Conservation (phyloP, 148 eudicot genomes). For the Nyssa sinensis region DNA sequence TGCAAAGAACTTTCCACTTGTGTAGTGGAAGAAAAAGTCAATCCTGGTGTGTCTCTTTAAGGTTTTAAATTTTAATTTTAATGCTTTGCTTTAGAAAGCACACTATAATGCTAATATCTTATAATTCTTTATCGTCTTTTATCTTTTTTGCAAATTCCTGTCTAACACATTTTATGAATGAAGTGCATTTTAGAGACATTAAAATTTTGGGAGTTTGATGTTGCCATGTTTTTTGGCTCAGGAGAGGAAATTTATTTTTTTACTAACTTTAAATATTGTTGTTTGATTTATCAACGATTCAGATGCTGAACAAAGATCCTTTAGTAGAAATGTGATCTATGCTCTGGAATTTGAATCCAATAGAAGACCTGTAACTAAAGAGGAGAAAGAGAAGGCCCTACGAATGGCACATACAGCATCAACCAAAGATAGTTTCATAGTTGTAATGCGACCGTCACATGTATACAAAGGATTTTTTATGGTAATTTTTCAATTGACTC, state of each 20-base stretch:
- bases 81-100: too few relatives aligned
- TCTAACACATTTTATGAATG: too few relatives aligned
- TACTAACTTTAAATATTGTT: not conserved
- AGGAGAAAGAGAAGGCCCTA: conserved; percentile 28
- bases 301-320: not conserved
- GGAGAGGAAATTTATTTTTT: too few relatives aligned
- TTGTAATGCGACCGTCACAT: conserved; percentile 33
- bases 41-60: conserved; percentile 1
- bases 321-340: not conserved
- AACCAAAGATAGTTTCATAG: conserved; percentile 21
- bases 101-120: too few relatives aligned
- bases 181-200: too few relatives aligned
- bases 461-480: conserved; percentile 36
- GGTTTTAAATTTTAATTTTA: too few relatives aligned
- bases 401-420: conserved; percentile 27
- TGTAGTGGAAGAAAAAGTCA: not conserved
- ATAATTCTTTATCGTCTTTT: too few relatives aligned
- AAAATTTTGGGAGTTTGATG: too few relatives aligned
- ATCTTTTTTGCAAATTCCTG: too few relatives aligned
- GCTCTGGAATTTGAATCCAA: conserved; percentile 17
- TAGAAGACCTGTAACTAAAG: conserved; percentile 31
- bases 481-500: conserved; percentile 26
- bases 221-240: too few relatives aligned
- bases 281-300: not conserved
- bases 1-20: conserved; percentile 14